Evolutionary conservation across 352 stramenopile species (phyloP), one percentile per base, ranked within the genome.

Genomic region (Albugo candida): DNA sequence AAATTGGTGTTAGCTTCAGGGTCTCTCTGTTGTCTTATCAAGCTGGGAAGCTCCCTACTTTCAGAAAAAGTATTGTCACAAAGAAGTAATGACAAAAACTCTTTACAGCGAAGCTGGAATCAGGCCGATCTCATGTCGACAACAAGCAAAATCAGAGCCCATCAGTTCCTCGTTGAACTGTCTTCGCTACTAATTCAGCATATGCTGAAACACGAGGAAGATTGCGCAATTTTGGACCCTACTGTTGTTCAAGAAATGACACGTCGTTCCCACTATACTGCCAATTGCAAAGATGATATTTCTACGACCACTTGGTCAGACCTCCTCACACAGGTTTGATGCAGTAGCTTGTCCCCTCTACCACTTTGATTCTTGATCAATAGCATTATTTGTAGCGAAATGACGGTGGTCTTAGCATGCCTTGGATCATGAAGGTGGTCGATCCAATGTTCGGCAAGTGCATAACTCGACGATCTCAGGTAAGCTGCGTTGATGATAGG

Each of bases 21-120:
- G 12, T 92, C 79, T 3, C 58, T 92, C 11, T 91, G 77, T 47
- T 72, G 72, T 5, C 53, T 92, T 6, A 27, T 92, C 16, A 67
- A 84, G 18, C 39, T 92, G 6, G 68, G 71, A n/a, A 67, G 61
- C 1, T 65, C 57, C 2, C 52, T 92, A 6, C 47, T 88, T 14
- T 46, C 85, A 31, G 8, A 8, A 31, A 31, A 31, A 3, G 24
- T 8, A 10, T 31, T 31, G 24, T 31, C 8, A 31, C 24, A 31
- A 8, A 31, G 8, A 3, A 31, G 24, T 31, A 31, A 8, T 31
- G 24, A 36, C 39, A 36, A 46, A 47, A 20, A 48, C 2, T 56
- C 75, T 41, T 51, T 72, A 37, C 61, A 57, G 17, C 56, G 67
- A 19, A 49, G 60, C 16, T 88, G 71, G 70, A 60, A 80, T 42